A percentile compares a stretch with the other conserved stretches of the same genome.
phyloP scores from a whole-genome alignment of 129 eudicot species.

The Arctium lappa region DNA sequence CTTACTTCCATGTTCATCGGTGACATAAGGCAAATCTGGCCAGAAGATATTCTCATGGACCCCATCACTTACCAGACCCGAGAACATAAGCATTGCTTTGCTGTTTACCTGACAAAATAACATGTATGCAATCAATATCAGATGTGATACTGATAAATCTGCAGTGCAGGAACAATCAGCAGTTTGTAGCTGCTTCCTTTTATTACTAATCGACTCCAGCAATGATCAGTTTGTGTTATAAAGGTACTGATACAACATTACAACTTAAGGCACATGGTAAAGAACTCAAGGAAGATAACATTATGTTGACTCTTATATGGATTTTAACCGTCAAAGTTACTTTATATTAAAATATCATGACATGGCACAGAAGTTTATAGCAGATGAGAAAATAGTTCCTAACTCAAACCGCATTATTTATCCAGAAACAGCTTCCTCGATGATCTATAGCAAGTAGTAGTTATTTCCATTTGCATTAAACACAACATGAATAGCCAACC shows the following conservation, averaged over 20 bases:
- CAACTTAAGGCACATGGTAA: not conserved
- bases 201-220: not conserved
- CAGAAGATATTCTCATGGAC: slow-evolving; percentile 84
- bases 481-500: not conserved
- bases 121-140: slow-evolving; percentile 21
- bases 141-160: not conserved
- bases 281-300: not conserved
- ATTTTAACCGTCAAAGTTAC: not conserved
- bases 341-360: not conserved
- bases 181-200: not conserved
- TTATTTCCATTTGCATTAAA: not conserved
- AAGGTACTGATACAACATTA: not conserved
- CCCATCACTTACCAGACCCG: slow-evolving; percentile 64
- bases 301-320: not conserved
- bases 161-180: not conserved
- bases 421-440: not conserved
- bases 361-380: not conserved
- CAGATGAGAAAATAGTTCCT: not conserved
- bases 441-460: not conserved
- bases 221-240: not conserved
- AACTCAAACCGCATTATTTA: not conserved
- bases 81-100: slow-evolving; percentile 86
- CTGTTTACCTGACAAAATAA: slow-evolving; percentile 72
- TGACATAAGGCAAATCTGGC: slow-evolving; percentile 94
- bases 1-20: slow-evolving; percentile 96